Conservation (phyloP, 495 filamentous ascomycete genomes). For the Penicillium cataractarum region DNA sequence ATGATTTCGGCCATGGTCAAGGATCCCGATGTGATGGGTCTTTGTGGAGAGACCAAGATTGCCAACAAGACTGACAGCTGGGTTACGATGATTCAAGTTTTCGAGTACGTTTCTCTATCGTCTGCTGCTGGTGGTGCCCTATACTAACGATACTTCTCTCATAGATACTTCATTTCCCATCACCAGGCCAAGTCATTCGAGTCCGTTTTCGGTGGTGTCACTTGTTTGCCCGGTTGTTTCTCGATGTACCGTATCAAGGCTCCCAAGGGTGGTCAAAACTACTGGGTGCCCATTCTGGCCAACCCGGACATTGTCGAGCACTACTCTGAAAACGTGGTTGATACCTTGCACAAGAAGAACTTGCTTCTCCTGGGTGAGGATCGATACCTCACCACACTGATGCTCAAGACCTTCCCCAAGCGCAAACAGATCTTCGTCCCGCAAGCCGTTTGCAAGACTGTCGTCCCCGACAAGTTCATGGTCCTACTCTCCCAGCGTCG, state of each 20-base stretch:
- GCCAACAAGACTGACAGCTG: conserved; percentile 94
- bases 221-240: conserved; percentile 98
- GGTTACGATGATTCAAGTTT: conserved; percentile 99
- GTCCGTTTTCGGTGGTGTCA: conserved; percentile 98
- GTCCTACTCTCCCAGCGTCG: conserved; percentile 92
- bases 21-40: conserved; percentile 98
- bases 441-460: conserved; percentile 98
- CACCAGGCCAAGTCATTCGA: conserved; percentile 97
- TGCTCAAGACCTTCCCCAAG: conserved; percentile 99
- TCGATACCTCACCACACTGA: conserved; percentile 94
- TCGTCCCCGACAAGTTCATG: conserved; percentile 89
- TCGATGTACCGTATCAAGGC: conserved; percentile 99
- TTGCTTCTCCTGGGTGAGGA: conserved; percentile 93
- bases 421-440: conserved; percentile 98
- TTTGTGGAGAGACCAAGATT: conserved; percentile 99
- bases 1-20: conserved; percentile 99
- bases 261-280: conserved; percentile 97
- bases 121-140: not conserved
- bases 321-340: conserved; percentile 99
- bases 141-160: conserved; percentile 22
- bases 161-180: conserved; percentile 92
- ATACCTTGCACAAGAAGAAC: conserved; percentile 98
- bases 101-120: conserved; percentile 61
- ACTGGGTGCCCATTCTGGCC: conserved; percentile 98
- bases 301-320: conserved; percentile 99